Evolutionary conservation across 2,329 filamentous ascomycete genomes (phyloP), one percentile per base, ranked within the genome.

Genomic region (Furcasterigmium sp.): DNA sequence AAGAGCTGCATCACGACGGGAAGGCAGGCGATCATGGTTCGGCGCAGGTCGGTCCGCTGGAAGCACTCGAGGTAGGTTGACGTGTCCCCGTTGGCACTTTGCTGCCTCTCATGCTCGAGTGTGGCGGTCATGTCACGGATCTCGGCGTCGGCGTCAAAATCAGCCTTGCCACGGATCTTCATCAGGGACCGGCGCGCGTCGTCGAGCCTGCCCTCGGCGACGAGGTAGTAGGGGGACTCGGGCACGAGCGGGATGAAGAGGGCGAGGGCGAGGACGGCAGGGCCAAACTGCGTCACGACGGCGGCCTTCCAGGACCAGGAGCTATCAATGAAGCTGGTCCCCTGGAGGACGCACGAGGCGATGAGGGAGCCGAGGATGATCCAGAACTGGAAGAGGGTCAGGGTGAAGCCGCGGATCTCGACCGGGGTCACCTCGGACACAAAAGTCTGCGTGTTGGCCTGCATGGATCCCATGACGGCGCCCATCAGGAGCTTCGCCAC

Each of bases 111-210:
- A 57, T 87, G 76, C 60, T 95, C 90, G 10, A 94, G 69, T 0
- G 85, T 84, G 1, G 85, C 91, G 1, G 89, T 95, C 58, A 95
- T 95, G 87, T 95, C 93, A 54, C 86, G 83, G 39, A 95, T 73
- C 0, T 87, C 93, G 65, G 93, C 87, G 49, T 94, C 85, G 10
- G 85, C 78, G 55, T 94, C 79, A 53, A 93, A 91, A 46, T 84
- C 75, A 49, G 84, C 76, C 1, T 80, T 83, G 47, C 88, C 82
- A 42, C 71, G 70, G 50, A 80, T 69, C 13, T 72, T 54, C 53
- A 74, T 82, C 5, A 88, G 72, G 2, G 83, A 69, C 37, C 69
- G 65, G 64, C 85, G 86, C 21, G 85, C 85, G 14, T 86, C 80
- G 8, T 80, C 76, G 29, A 78, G 64, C 29, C 72, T 73, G 28